phyloP scores from a whole-genome alignment of 768 basidiomycete genomes.

The Russula lepida region DNA sequence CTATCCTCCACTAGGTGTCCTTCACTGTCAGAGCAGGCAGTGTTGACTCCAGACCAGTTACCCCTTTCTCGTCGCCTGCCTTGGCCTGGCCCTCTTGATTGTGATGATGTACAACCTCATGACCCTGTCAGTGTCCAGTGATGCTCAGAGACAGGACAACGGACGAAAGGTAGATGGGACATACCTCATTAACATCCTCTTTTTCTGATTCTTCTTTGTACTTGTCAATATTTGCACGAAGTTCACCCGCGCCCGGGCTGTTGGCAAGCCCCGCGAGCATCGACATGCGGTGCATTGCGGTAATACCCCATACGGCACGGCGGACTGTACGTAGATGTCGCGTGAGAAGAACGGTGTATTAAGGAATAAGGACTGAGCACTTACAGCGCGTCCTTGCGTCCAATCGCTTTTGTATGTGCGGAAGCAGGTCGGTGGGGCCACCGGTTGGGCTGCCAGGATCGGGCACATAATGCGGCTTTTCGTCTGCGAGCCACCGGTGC shows the following conservation, averaged over 20 bases:
- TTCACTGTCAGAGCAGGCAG: background rate
- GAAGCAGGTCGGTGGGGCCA: constrained; percentile 68
- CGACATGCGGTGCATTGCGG: constrained; percentile 76
- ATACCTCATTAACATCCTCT: constrained; percentile 26
- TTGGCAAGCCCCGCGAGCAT: constrained; percentile 33
- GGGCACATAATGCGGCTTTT: constrained; percentile 60
- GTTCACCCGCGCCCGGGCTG: constrained; percentile 37
- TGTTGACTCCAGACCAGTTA: background rate
- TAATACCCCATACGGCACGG: constrained; percentile 79
- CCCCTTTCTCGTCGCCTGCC: background rate
- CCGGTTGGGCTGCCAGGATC: constrained; percentile 51
- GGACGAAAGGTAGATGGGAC: background rate
- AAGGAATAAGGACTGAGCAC: background rate
- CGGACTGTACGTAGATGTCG: constrained; percentile 48
- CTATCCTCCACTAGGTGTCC: background rate
- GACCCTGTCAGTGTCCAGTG: constrained; percentile 5
- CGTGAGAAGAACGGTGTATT: background rate
- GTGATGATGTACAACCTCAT: constrained; percentile 16
- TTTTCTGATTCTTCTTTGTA: constrained; percentile 80
- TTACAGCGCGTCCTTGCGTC: constrained; percentile 49
- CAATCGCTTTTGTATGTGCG: constrained; percentile 83
- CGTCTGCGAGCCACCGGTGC: constrained; percentile 75
- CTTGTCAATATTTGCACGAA: constrained; percentile 51
- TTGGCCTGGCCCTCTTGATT: background rate
- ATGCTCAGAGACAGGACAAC: background rate